These are phyloP conservation scores for Thelonectria olida DNA, from an alignment of 2,329 filamentous ascomycete species.

Conservation along the genomic window DNA sequence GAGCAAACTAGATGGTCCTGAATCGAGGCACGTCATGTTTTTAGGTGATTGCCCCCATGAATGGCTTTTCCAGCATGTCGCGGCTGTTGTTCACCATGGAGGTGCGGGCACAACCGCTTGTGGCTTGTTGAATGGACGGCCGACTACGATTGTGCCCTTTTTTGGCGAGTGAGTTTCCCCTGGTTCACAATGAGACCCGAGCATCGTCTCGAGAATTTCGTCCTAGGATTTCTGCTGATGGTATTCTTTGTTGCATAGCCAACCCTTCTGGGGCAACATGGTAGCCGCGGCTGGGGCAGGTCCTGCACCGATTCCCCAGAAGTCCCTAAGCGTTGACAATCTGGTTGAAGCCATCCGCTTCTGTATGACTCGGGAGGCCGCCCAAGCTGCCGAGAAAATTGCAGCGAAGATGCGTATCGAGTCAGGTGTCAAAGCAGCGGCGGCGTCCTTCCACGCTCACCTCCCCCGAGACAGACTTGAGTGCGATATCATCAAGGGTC, in stretches of 20 bases:
- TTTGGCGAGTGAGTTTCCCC: conserved; percentile 60
- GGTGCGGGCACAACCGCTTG: conserved; percentile 79
- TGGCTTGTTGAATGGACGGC: conserved; percentile 72
- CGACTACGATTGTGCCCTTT: conserved; percentile 78
- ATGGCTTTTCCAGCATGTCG: conserved; percentile 74
- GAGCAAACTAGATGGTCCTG: conserved; percentile 72
- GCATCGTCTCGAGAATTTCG: too few species aligned
- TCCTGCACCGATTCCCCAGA: conserved; percentile 24
- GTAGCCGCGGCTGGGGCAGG: conserved; percentile 27
- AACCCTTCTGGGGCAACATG: conserved; percentile 35
- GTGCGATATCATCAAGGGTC: conserved; percentile 24
- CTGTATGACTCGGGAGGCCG: conserved; percentile 20
- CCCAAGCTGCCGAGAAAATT: conserved; percentile 10
- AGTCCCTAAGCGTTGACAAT: conserved; percentile 14
- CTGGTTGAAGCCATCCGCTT: conserved; percentile 23
- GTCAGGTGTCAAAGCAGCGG: conserved; percentile 26
- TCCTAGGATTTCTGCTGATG: too few species aligned
- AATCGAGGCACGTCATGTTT: conserved; percentile 66
- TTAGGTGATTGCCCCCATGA: conserved; percentile 78
- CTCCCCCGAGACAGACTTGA: conserved; percentile 27
- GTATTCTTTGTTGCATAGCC: not conserved
- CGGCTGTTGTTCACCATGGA: conserved; percentile 75
- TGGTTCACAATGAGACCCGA: too few species aligned
- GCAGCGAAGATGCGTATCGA: conserved; percentile 27
- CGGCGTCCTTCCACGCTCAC: conserved; percentile 34